Evolutionary conservation across 805 yeast species (phyloP).

Genomic region (Starmerella geochares): DNA sequence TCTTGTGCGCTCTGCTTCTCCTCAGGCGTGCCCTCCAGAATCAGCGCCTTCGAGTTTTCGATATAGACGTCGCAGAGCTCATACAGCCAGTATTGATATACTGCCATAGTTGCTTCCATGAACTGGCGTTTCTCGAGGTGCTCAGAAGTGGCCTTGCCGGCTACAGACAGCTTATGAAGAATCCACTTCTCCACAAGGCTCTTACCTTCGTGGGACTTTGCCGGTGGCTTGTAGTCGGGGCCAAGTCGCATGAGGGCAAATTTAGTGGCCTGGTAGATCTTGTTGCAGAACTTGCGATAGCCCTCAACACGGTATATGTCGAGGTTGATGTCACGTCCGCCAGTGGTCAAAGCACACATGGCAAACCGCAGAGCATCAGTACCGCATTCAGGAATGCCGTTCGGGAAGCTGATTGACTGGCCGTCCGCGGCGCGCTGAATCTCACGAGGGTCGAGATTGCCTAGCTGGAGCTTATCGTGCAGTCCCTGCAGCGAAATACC

Average conservation of each 20-base stretch:
- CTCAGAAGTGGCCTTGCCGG: slow-evolving; percentile 54
- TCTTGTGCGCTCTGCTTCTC: slow-evolving; percentile 87
- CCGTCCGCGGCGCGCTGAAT: slow-evolving; percentile 78
- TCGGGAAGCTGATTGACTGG: slow-evolving; percentile 81
- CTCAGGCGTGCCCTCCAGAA: slow-evolving; percentile 76
- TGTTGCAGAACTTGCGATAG: slow-evolving; percentile 98
- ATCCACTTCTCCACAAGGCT: slow-evolving; percentile 96
- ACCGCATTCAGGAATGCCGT: slow-evolving; percentile 98
- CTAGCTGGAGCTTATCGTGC: slow-evolving; percentile 63
- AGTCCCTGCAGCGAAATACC: slow-evolving; percentile 75
- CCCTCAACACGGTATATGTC: slow-evolving; percentile 96
- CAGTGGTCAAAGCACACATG: slow-evolving; percentile 94
- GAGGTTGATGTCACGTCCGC: slow-evolving; percentile 95
- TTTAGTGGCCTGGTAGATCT: slow-evolving; percentile 97
- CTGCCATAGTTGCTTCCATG: slow-evolving; percentile 72
- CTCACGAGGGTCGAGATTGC: slow-evolving; percentile 86
- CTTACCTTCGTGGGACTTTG: slow-evolving; percentile 58
- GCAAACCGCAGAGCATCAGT: slow-evolving; percentile 98
- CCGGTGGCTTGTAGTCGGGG: slow-evolving; percentile 73
- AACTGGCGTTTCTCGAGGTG: slow-evolving; percentile 78
- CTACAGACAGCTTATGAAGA: slow-evolving; percentile 66
- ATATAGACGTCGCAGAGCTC: slow-evolving; percentile 96
- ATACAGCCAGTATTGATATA: slow-evolving; percentile 89
- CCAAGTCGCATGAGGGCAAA: slow-evolving; percentile 91
- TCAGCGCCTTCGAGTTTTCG: slow-evolving; percentile 89